phyloP scores from a whole-genome alignment of 2,329 filamentous ascomycete genomes.

The Cryphonectria nitschkei region DNA sequence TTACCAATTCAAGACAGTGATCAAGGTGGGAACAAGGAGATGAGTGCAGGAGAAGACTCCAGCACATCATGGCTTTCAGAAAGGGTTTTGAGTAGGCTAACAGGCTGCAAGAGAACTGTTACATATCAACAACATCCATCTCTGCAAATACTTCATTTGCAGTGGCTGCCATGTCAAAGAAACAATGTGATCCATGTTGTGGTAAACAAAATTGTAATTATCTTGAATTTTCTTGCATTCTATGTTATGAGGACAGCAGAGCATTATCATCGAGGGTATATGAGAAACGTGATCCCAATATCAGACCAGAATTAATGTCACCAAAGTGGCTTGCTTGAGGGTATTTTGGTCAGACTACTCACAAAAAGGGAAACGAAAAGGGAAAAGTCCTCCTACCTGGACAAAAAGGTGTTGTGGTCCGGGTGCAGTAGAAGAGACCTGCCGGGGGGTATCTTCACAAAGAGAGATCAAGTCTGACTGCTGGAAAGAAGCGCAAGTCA shows the following conservation, averaged over 20 bases:
- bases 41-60: neutral
- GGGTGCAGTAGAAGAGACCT: no score
- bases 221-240: neutral
- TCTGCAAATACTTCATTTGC: neutral
- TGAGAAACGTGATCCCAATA: neutral
- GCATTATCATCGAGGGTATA: neutral
- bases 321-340: neutral
- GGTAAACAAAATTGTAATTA: neutral
- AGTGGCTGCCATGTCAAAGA: neutral
- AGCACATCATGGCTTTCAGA: neutral
- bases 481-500: neutral
- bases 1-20: no score
- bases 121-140: neutral
- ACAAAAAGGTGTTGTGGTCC: neutral
- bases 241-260: neutral
- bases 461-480: neutral
- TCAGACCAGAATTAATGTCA: neutral
- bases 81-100: neutral
- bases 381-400: slow-evolving; percentile 4
- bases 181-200: neutral
- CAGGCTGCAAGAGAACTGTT: neutral
- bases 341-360: neutral
- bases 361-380: neutral
- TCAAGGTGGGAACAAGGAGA: neutral
- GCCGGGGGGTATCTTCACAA: no score